A percentile compares a stretch with the other conserved stretches of the same genome.
Conservation (phyloP, 805 yeast species). For the Saccharomycopsis fodiens region DNA sequence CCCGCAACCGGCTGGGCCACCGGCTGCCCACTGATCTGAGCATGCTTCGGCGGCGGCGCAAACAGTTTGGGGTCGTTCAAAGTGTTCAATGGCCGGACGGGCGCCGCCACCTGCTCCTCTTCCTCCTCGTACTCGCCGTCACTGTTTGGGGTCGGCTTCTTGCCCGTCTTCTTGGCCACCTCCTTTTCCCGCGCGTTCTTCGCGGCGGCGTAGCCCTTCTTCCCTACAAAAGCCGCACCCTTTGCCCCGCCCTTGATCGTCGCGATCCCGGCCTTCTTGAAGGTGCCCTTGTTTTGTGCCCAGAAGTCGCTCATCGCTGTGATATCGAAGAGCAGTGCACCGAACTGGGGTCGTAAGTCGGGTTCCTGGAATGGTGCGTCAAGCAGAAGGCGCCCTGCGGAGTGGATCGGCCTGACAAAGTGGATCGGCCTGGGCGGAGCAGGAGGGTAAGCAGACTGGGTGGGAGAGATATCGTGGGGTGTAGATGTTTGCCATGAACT, state of each 20-base stretch:
- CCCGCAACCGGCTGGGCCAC: not conserved
- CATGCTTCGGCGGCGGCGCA: slow-evolving; percentile 36
- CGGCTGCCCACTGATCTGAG: not conserved
- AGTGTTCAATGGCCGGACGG: slow-evolving; percentile 8
- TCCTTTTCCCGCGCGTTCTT: slow-evolving; percentile 41
- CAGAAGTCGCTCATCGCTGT: slow-evolving; percentile 34
- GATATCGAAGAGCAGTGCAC: not conserved
- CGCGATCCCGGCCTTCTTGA: slow-evolving; percentile 42
- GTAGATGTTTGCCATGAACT: too few relatives aligned
- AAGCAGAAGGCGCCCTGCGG: too few relatives aligned
- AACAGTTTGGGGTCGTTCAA: slow-evolving; percentile 29
- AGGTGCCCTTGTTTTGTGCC: slow-evolving; percentile 45
- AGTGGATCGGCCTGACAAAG: too few relatives aligned
- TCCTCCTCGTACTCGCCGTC: slow-evolving; percentile 20
- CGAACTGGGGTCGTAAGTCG: not conserved
- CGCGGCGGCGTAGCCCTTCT: slow-evolving; percentile 40
- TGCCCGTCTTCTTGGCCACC: slow-evolving; percentile 24
- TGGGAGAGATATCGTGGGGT: too few relatives aligned
- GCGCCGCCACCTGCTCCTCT: slow-evolving; percentile 15
- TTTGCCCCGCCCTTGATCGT: slow-evolving; percentile 44
- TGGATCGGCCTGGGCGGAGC: too few relatives aligned
- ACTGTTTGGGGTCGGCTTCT: slow-evolving; percentile 13
- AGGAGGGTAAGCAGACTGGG: too few relatives aligned
- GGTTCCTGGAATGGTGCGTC: too few relatives aligned
- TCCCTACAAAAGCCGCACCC: slow-evolving; percentile 41